Evolutionary conservation across 768 basidiomycete species (phyloP).

Genomic region (Rhizopogon vulgaris): DNA sequence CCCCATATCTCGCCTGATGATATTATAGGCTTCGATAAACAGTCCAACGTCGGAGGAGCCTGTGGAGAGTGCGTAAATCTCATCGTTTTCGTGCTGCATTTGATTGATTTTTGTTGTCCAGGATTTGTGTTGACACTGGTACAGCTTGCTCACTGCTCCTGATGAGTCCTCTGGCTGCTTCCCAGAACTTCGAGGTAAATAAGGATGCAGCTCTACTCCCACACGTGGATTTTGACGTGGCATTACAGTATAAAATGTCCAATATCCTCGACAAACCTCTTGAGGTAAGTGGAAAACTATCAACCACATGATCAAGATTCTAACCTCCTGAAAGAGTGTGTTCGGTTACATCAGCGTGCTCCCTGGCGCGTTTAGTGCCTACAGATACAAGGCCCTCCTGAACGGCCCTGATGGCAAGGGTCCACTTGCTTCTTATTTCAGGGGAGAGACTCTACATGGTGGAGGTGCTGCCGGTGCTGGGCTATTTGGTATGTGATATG

Average conservation of each 20-base stretch:
- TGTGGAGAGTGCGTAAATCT: slow-evolving; percentile 73
- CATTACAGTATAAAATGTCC: slow-evolving; percentile 80
- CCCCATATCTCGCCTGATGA: slow-evolving; percentile 2
- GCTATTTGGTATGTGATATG: slow-evolving; percentile 44
- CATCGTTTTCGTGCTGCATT: not conserved
- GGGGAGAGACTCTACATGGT: slow-evolving; percentile 84
- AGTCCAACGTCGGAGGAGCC: slow-evolving; percentile 84
- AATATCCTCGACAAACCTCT: slow-evolving; percentile 95
- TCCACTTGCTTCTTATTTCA: slow-evolving; percentile 89
- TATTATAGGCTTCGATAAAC: slow-evolving; percentile 61
- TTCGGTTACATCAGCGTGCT: slow-evolving; percentile 86
- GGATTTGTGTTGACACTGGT: slow-evolving; percentile 80
- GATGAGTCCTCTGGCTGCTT: slow-evolving; percentile 77
- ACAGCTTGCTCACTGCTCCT: slow-evolving; percentile 66
- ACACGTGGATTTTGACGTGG: slow-evolving; percentile 1
- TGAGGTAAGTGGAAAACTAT: slow-evolving; percentile 48
- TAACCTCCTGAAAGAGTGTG: slow-evolving; percentile 44
- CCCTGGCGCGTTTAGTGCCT: slow-evolving; percentile 90
- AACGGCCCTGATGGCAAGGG: slow-evolving; percentile 87
- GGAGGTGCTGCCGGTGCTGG: slow-evolving; percentile 54
- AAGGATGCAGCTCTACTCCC: not conserved
- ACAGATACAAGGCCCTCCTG: slow-evolving; percentile 80
- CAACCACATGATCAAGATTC: not conserved
- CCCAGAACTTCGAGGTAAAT: slow-evolving; percentile 86
- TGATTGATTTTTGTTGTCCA: slow-evolving; percentile 17